Base-by-base conservation (phyloP, 106 monocot species). In the Dioscorea alata region DNA sequence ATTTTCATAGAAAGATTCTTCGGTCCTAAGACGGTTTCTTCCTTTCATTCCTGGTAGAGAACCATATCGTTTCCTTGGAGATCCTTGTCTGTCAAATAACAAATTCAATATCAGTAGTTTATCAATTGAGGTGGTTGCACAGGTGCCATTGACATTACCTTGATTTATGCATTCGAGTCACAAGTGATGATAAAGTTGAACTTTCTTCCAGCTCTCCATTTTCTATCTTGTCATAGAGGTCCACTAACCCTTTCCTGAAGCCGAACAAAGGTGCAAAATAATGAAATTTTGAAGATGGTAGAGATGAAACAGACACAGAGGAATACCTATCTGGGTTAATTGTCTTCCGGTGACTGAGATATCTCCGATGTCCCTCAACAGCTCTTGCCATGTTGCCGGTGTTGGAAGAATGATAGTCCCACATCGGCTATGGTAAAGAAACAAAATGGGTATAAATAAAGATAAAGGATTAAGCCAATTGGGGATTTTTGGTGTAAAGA, bases 1-100 rank as follows among this genome's bases (percentile, higher is more conserved):
- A 66, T 97, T 97, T 73, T 97, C 92, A 63, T 97, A 97, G 77
- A 97, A 97, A 6, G 92, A 89, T 81, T 97, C 96, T 84, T 97
- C 96, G 31, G 91, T 92, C 74, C 96, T 84, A 50, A 84, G 80
- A 14, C 96, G 81, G 28, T 59, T 84, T 22, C 82, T 76, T 12
- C 96, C 96, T 75, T 89, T 97, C 3, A 80, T 75, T 69, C 96
- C 92, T 25, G 92, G 82, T n/a, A 76, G 35, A 22, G 96, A 82
- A 22, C 89, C 80, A 62, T 89, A 89, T 69, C 96, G 84, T 82
- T 79, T 86, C 70, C 96, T 84, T 50, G 96, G 96, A 61, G 84
- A 75, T 61, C 96, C 92, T 79, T 87, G 92, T 60, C 96, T 97
- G 70, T 42, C 20, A 35, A 20, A 10, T 57, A 7, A 17, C 12